phyloP scores from a whole-genome alignment of 2,329 filamentous ascomycete species.

The Diplodia corticola region DNA sequence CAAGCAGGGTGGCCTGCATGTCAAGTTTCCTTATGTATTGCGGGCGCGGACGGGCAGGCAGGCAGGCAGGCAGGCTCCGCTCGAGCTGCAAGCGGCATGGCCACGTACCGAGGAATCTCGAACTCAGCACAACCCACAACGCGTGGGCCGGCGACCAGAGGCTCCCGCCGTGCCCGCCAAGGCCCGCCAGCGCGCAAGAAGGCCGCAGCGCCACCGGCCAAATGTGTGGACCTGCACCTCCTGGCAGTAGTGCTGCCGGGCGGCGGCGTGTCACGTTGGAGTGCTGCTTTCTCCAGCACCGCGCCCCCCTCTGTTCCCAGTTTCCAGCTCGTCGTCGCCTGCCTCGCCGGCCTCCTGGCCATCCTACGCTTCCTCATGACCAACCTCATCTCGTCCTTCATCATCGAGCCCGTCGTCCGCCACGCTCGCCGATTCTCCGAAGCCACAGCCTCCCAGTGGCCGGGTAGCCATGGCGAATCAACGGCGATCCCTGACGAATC shows the following conservation, averaged over 20 bases:
- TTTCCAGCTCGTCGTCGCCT: conserved; percentile 3
- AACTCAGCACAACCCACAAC: background rate
- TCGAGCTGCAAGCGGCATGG: background rate
- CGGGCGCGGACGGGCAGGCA: background rate
- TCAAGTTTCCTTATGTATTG: background rate
- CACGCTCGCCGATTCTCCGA: conserved; percentile 42
- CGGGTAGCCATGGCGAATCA: conserved; percentile 23
- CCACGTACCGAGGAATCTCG: background rate
- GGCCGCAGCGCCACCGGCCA: background rate
- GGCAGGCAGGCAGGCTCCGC: background rate
- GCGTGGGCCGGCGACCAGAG: background rate
- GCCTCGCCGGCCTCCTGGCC: background rate
- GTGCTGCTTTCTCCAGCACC: conserved; percentile 13
- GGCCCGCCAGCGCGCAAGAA: background rate
- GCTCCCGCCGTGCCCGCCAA: background rate
- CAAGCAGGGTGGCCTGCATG: background rate
- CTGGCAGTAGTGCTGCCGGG: conserved; percentile 13
- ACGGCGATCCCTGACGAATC: conserved; percentile 16
- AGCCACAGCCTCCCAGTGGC: background rate
- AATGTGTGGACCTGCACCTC: conserved; percentile 11
- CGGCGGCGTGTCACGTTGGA: conserved; percentile 11
- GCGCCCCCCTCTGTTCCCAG: conserved; percentile 17
- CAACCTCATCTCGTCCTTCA: conserved; percentile 41
- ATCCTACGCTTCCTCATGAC: conserved; percentile 33
- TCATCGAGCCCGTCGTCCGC: conserved; percentile 43